Conservation (phyloP, 768 basidiomycete species). For the Galerina sulciceps region DNA sequence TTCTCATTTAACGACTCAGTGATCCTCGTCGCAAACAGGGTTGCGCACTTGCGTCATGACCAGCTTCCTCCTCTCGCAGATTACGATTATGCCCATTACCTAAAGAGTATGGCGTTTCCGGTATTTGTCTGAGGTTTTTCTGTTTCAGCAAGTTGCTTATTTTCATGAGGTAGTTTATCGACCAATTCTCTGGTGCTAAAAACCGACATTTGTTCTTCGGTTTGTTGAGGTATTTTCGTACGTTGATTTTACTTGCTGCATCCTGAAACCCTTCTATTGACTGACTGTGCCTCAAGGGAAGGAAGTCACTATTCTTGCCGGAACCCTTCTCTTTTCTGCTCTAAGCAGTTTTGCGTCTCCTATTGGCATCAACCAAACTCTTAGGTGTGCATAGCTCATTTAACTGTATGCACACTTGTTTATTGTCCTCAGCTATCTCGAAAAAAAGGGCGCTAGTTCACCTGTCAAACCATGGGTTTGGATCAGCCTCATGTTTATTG, state of each 20-base stretch:
- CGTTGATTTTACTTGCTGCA: background rate
- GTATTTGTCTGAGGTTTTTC: background rate
- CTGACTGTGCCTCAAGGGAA: slow-evolving; percentile 14
- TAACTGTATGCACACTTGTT: background rate
- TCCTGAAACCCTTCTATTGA: background rate
- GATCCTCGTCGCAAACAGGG: slow-evolving; percentile 45
- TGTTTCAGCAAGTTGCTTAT: slow-evolving; percentile 15
- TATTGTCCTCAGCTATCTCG: slow-evolving; percentile 50
- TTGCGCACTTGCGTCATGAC: slow-evolving; percentile 51
- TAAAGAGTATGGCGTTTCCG: slow-evolving; percentile 22
- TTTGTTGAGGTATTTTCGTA: slow-evolving; percentile 42
- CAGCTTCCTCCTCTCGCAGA: slow-evolving; percentile 66
- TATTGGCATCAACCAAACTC: slow-evolving; percentile 43
- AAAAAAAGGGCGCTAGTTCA: slow-evolving; percentile 49
- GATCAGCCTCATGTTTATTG: slow-evolving; percentile 56
- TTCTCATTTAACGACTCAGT: slow-evolving; percentile 62
- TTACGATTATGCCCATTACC: slow-evolving; percentile 43
- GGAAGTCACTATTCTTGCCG: slow-evolving; percentile 33
- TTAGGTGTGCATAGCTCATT: slow-evolving; percentile 31
- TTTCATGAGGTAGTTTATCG: slow-evolving; percentile 23
- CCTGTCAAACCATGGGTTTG: slow-evolving; percentile 69
- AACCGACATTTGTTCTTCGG: slow-evolving; percentile 49
- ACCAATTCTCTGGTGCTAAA: slow-evolving; percentile 43
- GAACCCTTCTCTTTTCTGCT: slow-evolving; percentile 30
- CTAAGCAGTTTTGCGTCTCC: slow-evolving; percentile 38